These are phyloP conservation scores for Capsella bursapastoris DNA, from an alignment of 345 rosid genomes.

Conservation along the genomic window DNA sequence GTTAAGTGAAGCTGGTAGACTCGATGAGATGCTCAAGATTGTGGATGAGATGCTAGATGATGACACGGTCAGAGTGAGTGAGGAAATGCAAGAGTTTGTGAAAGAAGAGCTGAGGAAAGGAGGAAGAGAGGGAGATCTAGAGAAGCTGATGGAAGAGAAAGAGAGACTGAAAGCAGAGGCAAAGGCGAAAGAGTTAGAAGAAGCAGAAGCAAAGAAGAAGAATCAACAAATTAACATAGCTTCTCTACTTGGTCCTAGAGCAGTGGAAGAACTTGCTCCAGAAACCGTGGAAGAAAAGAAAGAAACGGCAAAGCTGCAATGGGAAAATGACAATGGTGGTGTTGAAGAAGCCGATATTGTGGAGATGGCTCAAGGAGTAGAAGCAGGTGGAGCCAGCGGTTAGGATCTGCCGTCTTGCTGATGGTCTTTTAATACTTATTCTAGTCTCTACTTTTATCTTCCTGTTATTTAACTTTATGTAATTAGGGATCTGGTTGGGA, in stretches of 20 bases:
- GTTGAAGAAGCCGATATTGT: conserved; percentile 42
- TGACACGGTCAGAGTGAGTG: conserved; percentile 58
- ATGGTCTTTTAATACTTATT: conserved; percentile 5
- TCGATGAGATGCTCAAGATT: conserved; percentile 78
- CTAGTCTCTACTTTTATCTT: background rate
- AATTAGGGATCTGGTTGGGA: conserved; percentile 31
- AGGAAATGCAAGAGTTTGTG: conserved; percentile 78
- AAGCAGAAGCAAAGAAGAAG: conserved; percentile 75
- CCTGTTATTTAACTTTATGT: conserved; percentile 15
- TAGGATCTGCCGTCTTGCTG: conserved; percentile 18
- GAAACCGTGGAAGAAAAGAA: conserved; percentile 57
- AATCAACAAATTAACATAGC: conserved; percentile 59
- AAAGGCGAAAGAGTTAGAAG: conserved; percentile 75
- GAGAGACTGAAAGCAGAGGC: conserved; percentile 88
- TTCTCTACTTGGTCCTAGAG: conserved; percentile 43
- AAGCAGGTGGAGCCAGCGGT: conserved; percentile 25
- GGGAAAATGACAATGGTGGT: conserved; percentile 49
- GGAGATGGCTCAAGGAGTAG: conserved; percentile 38
- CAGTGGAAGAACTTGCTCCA: background rate
- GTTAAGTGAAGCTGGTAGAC: conserved; percentile 62
- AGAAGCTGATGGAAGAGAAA: conserved; percentile 82
- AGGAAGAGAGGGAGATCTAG: conserved; percentile 78
- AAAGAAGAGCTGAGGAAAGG: conserved; percentile 69
- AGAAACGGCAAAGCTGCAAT: conserved; percentile 42
- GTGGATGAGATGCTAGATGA: conserved; percentile 78